Conservation (phyloP, 176 grass and related monocot species). For the Saccharum officinarum region DNA sequence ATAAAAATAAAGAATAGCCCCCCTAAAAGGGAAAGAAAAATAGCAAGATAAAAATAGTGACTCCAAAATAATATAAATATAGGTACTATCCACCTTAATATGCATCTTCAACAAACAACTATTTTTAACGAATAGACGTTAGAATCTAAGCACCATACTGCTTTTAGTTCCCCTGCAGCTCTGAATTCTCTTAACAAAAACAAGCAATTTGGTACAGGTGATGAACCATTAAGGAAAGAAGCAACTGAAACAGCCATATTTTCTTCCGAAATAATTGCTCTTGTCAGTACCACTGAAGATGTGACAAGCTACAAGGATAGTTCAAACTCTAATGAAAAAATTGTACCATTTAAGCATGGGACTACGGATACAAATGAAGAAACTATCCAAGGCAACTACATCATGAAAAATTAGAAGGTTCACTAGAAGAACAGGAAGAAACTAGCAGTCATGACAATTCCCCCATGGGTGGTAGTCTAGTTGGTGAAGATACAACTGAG, state of each 20-base stretch:
- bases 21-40: not conserved
- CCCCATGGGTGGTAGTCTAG: slow-evolving; percentile 20
- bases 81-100: not conserved
- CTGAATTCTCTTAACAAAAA: slow-evolving; percentile 19
- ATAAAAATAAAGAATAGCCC: not conserved
- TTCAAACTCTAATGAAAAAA: slow-evolving; percentile 20
- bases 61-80: not conserved
- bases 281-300: slow-evolving; percentile 13
- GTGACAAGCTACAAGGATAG: slow-evolving; percentile 29
- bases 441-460: slow-evolving; percentile 26
- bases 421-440: slow-evolving; percentile 28
- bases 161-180: slow-evolving; percentile 22
- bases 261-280: not conserved
- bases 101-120: slow-evolving; percentile 9
- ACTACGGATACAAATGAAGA: slow-evolving; percentile 11
- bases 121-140: not conserved
- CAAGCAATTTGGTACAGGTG: slow-evolving; percentile 24
- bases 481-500: slow-evolving; percentile 21
- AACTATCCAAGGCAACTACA: not conserved
- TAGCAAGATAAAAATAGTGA: not conserved
- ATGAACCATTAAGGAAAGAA: slow-evolving; percentile 1
- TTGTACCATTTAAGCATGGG: not conserved
- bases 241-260: slow-evolving; percentile 23
- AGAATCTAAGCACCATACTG: not conserved
- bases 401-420: slow-evolving; percentile 27